Base-by-base conservation (phyloP, 352 stramenopile genomes). In the Globisporangium iwayamae region DNA sequence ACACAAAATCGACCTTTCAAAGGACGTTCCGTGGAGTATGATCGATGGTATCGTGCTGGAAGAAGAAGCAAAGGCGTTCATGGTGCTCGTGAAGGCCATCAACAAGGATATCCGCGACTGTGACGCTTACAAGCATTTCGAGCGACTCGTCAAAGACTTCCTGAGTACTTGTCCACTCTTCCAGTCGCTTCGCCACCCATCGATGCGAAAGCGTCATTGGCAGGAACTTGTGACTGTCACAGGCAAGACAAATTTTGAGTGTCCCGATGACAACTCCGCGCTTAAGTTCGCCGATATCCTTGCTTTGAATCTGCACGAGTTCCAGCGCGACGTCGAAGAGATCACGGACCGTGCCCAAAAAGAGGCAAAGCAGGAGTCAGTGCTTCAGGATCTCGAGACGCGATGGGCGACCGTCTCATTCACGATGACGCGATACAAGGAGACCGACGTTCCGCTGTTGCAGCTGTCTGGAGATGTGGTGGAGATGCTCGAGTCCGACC, bases 401-500 rank as follows among this genome's bases (percentile, higher is more conserved):
- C 84, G 76, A 0, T 98, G 93, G 91, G 72, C 73, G 5, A 64
- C 46, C 9, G 78, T 93, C 28, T 75, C 74, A 20, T 91, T 95
- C 52, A 79, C 76, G 3, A 98, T 97, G 85, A 69, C 82, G 7
- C 69, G 66, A 9, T 98, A 98, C 75, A 95, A 97, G 52, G 83
- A 92, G 46, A 92, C 91, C 6, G 71, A 83, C 45, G 74, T 97
- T 0, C 88, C 85, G 14, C 68, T 98, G 56, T 74, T 98, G 14
- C 80, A 87, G n/a, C 73, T 98, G 58, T 63, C 77, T 0, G 96
- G 99, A 74, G 96, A 99, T 32, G 85, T 98, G 58, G 85, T 98
- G 32, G 94, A 98, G 67, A 85, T 96, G 63, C 79, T 99, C 20
- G 95, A 99, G 60, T 96, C 90, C 28, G 94, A 99, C 71, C 96